phyloP scores from a whole-genome alignment of 139 green algal genomes.

The Closterium sp. region DNA sequence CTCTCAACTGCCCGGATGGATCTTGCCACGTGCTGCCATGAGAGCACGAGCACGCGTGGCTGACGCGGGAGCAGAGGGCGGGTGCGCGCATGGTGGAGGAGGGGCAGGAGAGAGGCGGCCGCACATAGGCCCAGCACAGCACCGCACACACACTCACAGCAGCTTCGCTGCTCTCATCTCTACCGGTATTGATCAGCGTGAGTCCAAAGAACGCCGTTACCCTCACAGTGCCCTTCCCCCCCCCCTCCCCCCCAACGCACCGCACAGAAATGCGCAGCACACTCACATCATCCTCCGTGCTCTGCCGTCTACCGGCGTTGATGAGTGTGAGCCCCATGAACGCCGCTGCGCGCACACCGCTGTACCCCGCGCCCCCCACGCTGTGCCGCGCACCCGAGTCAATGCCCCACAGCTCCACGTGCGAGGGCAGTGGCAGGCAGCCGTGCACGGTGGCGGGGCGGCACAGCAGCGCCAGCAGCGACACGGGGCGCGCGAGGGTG shows the following conservation, averaged over 20 bases:
- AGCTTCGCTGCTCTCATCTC: too few species aligned
- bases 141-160: not conserved
- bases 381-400: slow-evolving; percentile 83
- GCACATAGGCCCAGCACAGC: too few species aligned
- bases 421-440: slow-evolving; percentile 64
- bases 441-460: slow-evolving; percentile 76
- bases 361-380: slow-evolving; percentile 82
- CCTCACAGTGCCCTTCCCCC: too few species aligned
- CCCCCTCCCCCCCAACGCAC: too few species aligned
- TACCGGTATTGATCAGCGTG: too few species aligned
- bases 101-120: too few species aligned
- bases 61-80: too few species aligned
- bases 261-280: not conserved
- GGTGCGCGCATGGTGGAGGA: too few species aligned
- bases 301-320: not conserved
- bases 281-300: not conserved
- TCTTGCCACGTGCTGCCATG: too few species aligned
- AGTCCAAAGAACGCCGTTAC: too few species aligned
- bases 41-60: too few species aligned
- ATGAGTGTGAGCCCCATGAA: slow-evolving; percentile 71
- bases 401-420: slow-evolving; percentile 77
- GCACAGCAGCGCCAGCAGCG: slow-evolving; percentile 81
- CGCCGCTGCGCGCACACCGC: slow-evolving; percentile 72
- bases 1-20: too few species aligned
- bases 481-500: slow-evolving; percentile 64